These are phyloP conservation scores for Starmerella riodocensis DNA, from an alignment of 805 yeast genomes.

Conservation along the genomic window DNA sequence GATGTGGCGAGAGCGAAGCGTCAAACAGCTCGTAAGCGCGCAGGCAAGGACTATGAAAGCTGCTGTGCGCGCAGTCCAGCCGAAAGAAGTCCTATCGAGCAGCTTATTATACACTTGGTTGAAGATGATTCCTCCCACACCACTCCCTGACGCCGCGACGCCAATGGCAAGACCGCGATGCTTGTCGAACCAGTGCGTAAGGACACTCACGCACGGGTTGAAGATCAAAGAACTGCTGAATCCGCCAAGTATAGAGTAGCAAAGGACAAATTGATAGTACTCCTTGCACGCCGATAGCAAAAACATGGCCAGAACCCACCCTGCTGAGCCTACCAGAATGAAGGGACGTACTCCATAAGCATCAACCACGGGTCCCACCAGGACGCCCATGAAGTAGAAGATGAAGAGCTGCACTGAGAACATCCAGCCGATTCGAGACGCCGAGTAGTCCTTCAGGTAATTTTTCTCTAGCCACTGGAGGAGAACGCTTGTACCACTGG, in stretches of 20 bases:
- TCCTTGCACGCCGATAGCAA: conserved; percentile 37
- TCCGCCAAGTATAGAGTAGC: conserved; percentile 44
- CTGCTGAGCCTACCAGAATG: conserved; percentile 33
- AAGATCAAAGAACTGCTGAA: conserved; percentile 31
- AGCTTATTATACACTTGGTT: conserved; percentile 41
- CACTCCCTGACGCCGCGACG: conserved; percentile 51
- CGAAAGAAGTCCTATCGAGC: conserved; percentile 39
- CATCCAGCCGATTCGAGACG: conserved; percentile 54
- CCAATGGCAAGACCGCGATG: conserved; percentile 51
- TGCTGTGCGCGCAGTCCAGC: conserved; percentile 46
- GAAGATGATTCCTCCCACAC: conserved; percentile 50
- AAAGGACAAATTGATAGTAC: conserved; percentile 47
- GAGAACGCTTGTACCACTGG: conserved; percentile 54
- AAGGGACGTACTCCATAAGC: conserved; percentile 40
- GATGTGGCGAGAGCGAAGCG: conserved; percentile 30
- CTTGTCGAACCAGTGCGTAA: conserved; percentile 49
- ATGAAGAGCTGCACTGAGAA: conserved; percentile 34
- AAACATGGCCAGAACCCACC: conserved; percentile 39
- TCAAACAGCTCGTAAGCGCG: conserved; percentile 25
- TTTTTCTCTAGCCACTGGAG: conserved; percentile 51
- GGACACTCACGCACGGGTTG: conserved; percentile 42
- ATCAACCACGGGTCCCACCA: conserved; percentile 42
- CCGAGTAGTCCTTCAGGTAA: conserved; percentile 29
- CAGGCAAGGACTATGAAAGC: conserved; percentile 25
- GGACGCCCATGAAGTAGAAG: conserved; percentile 36